These are phyloP conservation scores for Xylariaceae sp. DNA, from an alignment of 2,329 filamentous ascomycete species.

Conservation along the genomic window DNA sequence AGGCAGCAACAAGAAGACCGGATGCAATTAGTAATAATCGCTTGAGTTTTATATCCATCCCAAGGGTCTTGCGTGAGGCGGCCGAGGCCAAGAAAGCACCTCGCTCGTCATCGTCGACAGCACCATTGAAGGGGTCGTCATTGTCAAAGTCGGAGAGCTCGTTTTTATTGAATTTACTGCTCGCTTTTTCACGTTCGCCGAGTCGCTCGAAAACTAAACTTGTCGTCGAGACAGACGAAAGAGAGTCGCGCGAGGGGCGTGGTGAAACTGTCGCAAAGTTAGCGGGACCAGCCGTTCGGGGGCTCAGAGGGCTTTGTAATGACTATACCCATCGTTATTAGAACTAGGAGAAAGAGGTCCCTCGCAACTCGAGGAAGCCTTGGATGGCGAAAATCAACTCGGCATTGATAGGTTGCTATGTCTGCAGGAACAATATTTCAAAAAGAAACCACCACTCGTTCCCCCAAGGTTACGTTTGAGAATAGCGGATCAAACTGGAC, in stretches of 20 bases:
- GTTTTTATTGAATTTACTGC: slow-evolving; percentile 32
- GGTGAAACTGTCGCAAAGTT: slow-evolving; percentile 36
- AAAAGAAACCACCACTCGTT: no score
- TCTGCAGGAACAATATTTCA: no score
- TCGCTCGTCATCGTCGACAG: slow-evolving; percentile 49
- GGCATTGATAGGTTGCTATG: slow-evolving; percentile 8
- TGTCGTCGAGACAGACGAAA: slow-evolving; percentile 81
- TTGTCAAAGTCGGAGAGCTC: slow-evolving; percentile 48
- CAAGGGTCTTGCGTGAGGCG: slow-evolving; percentile 50
- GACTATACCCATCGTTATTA: slow-evolving; percentile 21
- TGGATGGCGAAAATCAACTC: neutral
- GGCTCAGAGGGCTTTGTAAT: neutral
- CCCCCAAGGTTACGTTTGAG: no score
- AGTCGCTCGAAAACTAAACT: slow-evolving; percentile 82
- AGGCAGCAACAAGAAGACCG: slow-evolving; percentile 67
- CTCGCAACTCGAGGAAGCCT: slow-evolving; percentile 8
- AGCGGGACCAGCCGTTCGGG: neutral
- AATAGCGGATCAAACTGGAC: neutral
- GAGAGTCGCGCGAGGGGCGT: slow-evolving; percentile 61
- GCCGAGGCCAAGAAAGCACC: slow-evolving; percentile 58
- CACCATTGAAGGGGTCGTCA: slow-evolving; percentile 53
- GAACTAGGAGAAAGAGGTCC: no score
- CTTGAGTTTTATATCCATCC: slow-evolving; percentile 70
- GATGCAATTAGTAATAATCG: slow-evolving; percentile 66
- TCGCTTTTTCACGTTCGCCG: slow-evolving; percentile 57